Evolutionary conservation across 1,284 basidiomycete genomes (phyloP), one percentile per base, ranked within the genome.

Genomic region (Papiliotrema nemorosa): DNA sequence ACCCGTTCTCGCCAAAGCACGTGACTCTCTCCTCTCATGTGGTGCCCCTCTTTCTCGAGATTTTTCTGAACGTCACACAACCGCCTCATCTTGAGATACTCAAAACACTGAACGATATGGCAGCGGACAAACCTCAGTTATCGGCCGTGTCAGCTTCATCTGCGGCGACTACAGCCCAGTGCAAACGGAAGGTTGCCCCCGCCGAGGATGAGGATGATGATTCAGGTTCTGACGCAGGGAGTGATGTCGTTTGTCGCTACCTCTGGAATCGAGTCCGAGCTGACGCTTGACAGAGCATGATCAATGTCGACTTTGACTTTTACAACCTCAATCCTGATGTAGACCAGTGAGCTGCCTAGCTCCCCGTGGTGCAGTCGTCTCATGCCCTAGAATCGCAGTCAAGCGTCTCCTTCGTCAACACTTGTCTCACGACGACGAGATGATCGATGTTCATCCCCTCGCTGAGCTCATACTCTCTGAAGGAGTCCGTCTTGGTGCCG

Each of bases 241-340:
- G 64, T 26, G 70, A 73, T 54, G 67, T 69, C 3, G 70, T 73
- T 49, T 7, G 41, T 52, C n/a, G 25, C 5, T 33, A 10, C n/a
- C n/a, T 29, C 1, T 4, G 33, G 24, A 21, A 10, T 36, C 18
- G 22, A 25, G 27, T 3, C 10, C 5, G 6, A 14, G 7, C 27
- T n/a, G 44, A 43, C 34, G n/a, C 20, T n/a, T 43, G 44, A 39
- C 22, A 82, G 81, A 79, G 78, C 70, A 77, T 84, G 74, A 78
- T 88, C 68, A 82, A 94, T 72, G 87, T 96, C 62, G 85, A 89
- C 66, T 94, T 96, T 67, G 90, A 93, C 63, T 96, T 93, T 72
- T 90, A 88, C 79, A 85, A 88, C 72, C 83, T 89, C 3, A 85
- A 88, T 61, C 81, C 86, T 2, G 79, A 80, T 41, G 79, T 89